Evolutionary conservation across 164 flowering plant genomes (phyloP), one percentile per base, ranked within the genome.

Genomic region (Vitis rotundifolia): DNA sequence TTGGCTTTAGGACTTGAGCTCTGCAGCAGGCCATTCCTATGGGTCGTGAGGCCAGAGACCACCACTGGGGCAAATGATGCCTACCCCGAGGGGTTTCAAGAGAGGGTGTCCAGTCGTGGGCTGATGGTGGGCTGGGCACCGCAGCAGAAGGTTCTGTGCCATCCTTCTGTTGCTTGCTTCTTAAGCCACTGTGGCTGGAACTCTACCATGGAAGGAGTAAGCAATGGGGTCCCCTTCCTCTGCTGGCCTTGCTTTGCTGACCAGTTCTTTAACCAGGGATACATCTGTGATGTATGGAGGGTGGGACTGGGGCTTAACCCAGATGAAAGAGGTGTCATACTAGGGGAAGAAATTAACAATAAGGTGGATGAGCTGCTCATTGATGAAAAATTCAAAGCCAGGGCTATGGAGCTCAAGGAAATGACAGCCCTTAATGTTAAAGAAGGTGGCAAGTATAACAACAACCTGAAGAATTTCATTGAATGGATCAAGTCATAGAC

Each of bases 131-230:
- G 68, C 2, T 87, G 91, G 91, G 85, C 88, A 13, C 91, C 93
- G 1, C 91, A 85, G 29, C 80, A 82, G 29, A 61, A 72, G 56
- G 81, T 87, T 22, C 73, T 87, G 1, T 22, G 65, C 31, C 90
- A 89, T 54, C 83, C 84, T 60, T 75, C 89, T 1, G 70, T 89
- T 14, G 88, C 82, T 52, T 87, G 91, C 55, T 87, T 87, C 64
- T 0, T 87, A 19, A 80, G 81, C 49, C 92, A 90, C 66, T 88
- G 91, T 66, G 91, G 93, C 9, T 89, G 93, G 93, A 83, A 82
- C 61, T 87, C 93, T 18, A 75, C 81, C 15, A 26, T 83, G 19
- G 94, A 89, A 70, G 83, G 84, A 6, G 31, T 79, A 18, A 79
- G 77, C 80, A 71, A 62, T 37, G 93, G 84, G 8, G 80, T 89